A percentile compares a stretch with the other conserved stretches of the same genome.
These are phyloP conservation scores for Ophiorrhiza pumila DNA, from an alignment of 257 asterid species.

Conservation along the genomic window DNA sequence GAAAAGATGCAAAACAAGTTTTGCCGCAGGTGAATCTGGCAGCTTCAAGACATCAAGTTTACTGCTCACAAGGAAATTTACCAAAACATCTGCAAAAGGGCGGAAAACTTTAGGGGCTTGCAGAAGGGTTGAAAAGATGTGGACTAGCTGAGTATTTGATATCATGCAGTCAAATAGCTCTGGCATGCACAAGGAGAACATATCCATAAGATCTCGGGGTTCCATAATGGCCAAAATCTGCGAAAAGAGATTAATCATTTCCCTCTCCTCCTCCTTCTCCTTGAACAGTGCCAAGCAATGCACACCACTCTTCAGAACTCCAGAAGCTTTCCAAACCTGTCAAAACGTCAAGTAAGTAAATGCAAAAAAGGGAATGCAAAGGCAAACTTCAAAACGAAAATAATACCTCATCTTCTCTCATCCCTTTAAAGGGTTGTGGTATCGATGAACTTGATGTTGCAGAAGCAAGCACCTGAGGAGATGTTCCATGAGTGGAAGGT, in stretches of 20 bases:
- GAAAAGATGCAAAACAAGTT: conserved; percentile 96
- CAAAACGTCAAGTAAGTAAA: conserved; percentile 23
- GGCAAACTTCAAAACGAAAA: conserved; percentile 3
- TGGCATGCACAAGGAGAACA: conserved; percentile 97
- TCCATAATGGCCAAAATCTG: conserved; percentile 97
- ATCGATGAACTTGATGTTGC: conserved; percentile 63
- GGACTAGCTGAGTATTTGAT: conserved; percentile 86
- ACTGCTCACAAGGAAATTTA: conserved; percentile 88
- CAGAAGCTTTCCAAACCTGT: conserved; percentile 98
- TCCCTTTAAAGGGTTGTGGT: conserved; percentile 81
- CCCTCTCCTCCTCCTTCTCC: conserved; percentile 98
- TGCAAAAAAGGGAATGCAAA: conserved; percentile 4
- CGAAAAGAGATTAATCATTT: conserved; percentile 88
- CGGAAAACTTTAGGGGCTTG: conserved; percentile 94
- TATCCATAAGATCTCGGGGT: conserved; percentile 97
- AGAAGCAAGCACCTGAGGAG: conserved; percentile 75
- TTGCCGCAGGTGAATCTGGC: conserved; percentile 98
- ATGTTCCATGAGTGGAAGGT: conserved; percentile 81
- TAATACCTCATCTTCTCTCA: conserved; percentile 97
- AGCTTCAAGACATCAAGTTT: conserved; percentile 97
- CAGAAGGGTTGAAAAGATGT: conserved; percentile 86
- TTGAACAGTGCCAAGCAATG: conserved; percentile 94
- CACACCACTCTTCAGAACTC: conserved; percentile 93
- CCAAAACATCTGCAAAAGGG: conserved; percentile 96
- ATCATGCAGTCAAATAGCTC: conserved; percentile 99